Conservation (phyloP, 2,329 filamentous ascomycete species). For the Tolypocladium nubicola region DNA sequence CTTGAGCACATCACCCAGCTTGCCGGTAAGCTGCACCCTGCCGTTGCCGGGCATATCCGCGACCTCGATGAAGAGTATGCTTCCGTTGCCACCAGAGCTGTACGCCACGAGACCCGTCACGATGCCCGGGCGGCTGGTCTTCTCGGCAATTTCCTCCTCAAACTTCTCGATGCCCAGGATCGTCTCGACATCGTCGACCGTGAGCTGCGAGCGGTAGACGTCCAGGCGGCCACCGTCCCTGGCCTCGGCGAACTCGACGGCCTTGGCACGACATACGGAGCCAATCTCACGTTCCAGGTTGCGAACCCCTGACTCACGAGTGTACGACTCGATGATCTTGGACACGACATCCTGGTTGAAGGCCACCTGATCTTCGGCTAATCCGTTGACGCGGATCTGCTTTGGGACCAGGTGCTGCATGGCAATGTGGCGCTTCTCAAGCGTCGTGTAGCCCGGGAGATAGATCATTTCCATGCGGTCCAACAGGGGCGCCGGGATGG, state of each 20-base stretch:
- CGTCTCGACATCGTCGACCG: slow-evolving; percentile 71
- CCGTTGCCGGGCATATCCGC: slow-evolving; percentile 93
- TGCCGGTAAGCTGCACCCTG: slow-evolving; percentile 88
- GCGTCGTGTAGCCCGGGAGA: slow-evolving; percentile 87
- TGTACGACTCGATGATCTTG: slow-evolving; percentile 94
- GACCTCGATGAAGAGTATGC: slow-evolving; percentile 96
- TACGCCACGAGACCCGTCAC: slow-evolving; percentile 96
- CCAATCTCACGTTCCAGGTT: slow-evolving; percentile 95
- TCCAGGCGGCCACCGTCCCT: slow-evolving; percentile 61
- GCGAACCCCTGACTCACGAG: slow-evolving; percentile 88
- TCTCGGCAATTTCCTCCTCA: slow-evolving; percentile 91
- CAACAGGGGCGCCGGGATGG: slow-evolving; percentile 84
- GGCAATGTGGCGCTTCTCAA: slow-evolving; percentile 95
- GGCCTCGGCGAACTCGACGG: slow-evolving; percentile 87
- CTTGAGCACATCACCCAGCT: slow-evolving; percentile 92
- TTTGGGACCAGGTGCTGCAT: slow-evolving; percentile 91
- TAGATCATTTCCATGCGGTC: slow-evolving; percentile 97
- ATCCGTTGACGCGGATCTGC: slow-evolving; percentile 83
- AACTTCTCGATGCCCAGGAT: slow-evolving; percentile 91
- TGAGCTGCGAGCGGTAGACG: slow-evolving; percentile 64
- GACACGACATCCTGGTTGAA: slow-evolving; percentile 79
- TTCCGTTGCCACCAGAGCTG: slow-evolving; percentile 82
- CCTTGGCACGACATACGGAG: slow-evolving; percentile 87
- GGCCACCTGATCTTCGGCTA: slow-evolving; percentile 62
- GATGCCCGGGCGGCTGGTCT: slow-evolving; percentile 72